Evolutionary conservation across 2,329 filamentous ascomycete genomes (phyloP), one percentile per base, ranked within the genome.

Genomic region (Claviceps africana): DNA sequence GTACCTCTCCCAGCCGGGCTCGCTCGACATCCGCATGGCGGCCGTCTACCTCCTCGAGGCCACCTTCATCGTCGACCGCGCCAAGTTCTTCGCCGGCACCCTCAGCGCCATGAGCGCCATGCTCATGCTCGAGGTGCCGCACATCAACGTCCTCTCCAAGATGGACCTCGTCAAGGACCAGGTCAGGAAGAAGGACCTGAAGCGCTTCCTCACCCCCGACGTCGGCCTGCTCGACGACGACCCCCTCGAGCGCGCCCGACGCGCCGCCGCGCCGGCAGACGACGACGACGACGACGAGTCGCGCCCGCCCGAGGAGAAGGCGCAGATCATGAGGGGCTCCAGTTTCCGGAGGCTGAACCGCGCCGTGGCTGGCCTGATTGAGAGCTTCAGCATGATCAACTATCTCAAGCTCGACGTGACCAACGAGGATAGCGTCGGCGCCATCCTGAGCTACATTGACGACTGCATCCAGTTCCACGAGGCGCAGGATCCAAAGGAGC

Each of bases 31-130:
- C 64, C 88, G 85, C 61, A 81, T 97, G 60, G 96, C 91, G 66
- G 93, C 93, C 44, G 82, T 91, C 10, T 98, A 97, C 68, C 80
- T 98, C 33, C 83, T 98, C 57, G 93, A 98, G 68, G 88, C 88
- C 13, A 96, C 90, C 9, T 98, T 97, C 66, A 85, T 97, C 61
- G 81, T 96, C 56, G 93, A 98, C 70, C 84, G 88, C 55, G 87
- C 93, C 63, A 98, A 97, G 72, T 98, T 95, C 76, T 97, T 98
- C 69, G 85, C 93, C 0, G 93, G 93, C 13, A 95, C 93, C 0
- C 74, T 98, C 55, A 93, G 86, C 64, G 93, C 93, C 58, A 97
- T 98, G 93, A 94, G 87, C 62, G 90, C 93, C 57, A 98, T 98
- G 93, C 82, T 98, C 62, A 93, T 97, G 88, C 79, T 98, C 56